These are phyloP conservation scores for Vanderwaltozyma verrucispora DNA, from an alignment of 805 yeast genomes.

Conservation along the genomic window DNA sequence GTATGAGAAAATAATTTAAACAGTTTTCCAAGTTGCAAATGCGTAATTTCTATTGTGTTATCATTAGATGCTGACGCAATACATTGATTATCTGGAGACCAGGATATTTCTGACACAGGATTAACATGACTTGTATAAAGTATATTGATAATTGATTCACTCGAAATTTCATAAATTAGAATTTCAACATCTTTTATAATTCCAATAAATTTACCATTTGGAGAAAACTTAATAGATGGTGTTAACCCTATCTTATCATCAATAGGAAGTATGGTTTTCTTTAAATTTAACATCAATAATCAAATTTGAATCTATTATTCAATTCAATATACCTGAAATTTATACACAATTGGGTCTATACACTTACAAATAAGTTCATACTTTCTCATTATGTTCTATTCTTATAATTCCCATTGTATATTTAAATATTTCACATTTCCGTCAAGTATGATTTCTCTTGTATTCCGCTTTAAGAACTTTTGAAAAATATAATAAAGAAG, in stretches of 20 bases:
- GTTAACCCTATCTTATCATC: slow-evolving; percentile 2
- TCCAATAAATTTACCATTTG: slow-evolving; percentile 50
- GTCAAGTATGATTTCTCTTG: no score
- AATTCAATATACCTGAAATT: no score
- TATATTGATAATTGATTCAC: slow-evolving; percentile 22
- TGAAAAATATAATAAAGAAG: background rate
- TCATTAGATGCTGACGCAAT: slow-evolving; percentile 87
- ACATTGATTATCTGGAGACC: slow-evolving; percentile 64
- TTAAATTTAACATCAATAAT: background rate
- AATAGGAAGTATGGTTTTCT: background rate
- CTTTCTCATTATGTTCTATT: no score
- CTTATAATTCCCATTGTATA: no score
- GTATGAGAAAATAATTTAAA: slow-evolving; percentile 64
- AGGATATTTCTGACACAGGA: slow-evolving; percentile 67
- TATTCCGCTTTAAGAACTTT: no score
- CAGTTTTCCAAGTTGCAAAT: slow-evolving; percentile 35
- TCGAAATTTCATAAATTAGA: slow-evolving; percentile 42
- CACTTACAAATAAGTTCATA: no score
- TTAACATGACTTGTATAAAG: slow-evolving; percentile 32
- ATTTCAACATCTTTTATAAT: slow-evolving; percentile 50
- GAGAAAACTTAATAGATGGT: slow-evolving; percentile 49
- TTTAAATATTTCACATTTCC: no score
- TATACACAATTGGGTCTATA: no score
- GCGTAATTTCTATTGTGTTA: slow-evolving; percentile 66
- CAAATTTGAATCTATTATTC: no score